Evolutionary conservation across 345 rosid species (phyloP), one percentile per base, ranked within the genome.

Genomic region (Populus deltoides): DNA sequence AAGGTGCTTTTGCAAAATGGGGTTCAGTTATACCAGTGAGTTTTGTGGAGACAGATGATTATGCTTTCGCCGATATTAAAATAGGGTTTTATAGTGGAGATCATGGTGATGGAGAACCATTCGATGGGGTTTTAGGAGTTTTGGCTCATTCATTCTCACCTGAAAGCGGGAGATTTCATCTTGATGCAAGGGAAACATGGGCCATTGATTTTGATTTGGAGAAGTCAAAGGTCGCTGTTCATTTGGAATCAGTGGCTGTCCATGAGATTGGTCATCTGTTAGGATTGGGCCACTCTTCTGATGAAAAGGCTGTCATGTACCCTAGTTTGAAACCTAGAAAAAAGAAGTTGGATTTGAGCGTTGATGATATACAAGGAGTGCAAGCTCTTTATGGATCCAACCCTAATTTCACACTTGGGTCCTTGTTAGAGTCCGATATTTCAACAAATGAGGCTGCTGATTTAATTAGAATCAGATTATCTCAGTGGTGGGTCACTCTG

Each of bases 21-120:
- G 90, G 86, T 22, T 84, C 88, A 3, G 98, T 90, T 35, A 92
- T 90, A 73, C 97, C 98, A 0, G 86, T 93, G 18, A 88, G 74
- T 8, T 94, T 94, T 75, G 27, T 65, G 57, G 94, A 92, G 74
- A 78, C 88, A 0, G 85, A 78, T 6, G 95, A 90, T 39, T 92
- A 90, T 74, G 86, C 77, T 31, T 84, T 74, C 31, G 90, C 98
- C 3, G 95, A 94, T 76, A 93, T 93, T 59, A 92, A 83, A 65
- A 90, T 93, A 71, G 97, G 94, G 69, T 94, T 92, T 75, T 93
- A 90, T 80, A 57, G 78, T 33, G 98, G 97, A 0, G 98, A 94
- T 67, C 98, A 93, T 82, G 98, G 98, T 8, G 97, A 93, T 29
- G 98, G 98, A 16, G 91, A 94, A 78, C 86, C 97, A 31, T 94